phyloP scores from a whole-genome alignment of 1,284 basidiomycete species.

The Puccinia horiana region DNA sequence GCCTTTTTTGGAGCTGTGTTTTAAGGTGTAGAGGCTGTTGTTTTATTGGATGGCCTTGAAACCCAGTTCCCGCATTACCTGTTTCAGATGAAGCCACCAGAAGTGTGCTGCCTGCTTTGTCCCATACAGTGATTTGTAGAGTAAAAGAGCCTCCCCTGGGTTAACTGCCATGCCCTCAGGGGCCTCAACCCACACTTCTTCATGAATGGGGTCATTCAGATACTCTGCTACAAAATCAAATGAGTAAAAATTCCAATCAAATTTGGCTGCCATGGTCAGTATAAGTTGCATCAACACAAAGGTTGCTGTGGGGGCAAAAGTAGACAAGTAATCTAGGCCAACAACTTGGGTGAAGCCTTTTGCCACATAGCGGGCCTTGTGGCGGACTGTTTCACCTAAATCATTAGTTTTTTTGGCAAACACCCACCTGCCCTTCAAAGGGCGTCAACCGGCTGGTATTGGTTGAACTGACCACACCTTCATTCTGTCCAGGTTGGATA shows the following conservation, averaged over 20 bases:
- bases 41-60: constrained; percentile 8
- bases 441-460: not conserved
- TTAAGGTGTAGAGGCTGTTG: not conserved
- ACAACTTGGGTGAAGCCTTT: not conserved
- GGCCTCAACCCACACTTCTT: not conserved
- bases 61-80: not conserved
- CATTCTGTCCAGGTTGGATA: not conserved
- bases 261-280: not conserved
- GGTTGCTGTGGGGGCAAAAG: not conserved
- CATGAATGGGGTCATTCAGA: not conserved
- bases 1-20: not conserved
- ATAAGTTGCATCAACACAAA: not conserved
- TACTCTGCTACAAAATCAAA: not conserved
- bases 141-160: not conserved
- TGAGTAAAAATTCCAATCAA: not conserved
- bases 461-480: not conserved
- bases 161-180: not conserved
- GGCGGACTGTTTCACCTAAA: not conserved
- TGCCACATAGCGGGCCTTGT: not conserved
- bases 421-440: not conserved
- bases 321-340: not conserved
- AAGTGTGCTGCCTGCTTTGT: not conserved
- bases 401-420: not conserved
- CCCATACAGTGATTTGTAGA: not conserved
- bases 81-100: not conserved